Conservation (phyloP, 352 stramenopile species). For the Phytophthora agathidicida region DNA sequence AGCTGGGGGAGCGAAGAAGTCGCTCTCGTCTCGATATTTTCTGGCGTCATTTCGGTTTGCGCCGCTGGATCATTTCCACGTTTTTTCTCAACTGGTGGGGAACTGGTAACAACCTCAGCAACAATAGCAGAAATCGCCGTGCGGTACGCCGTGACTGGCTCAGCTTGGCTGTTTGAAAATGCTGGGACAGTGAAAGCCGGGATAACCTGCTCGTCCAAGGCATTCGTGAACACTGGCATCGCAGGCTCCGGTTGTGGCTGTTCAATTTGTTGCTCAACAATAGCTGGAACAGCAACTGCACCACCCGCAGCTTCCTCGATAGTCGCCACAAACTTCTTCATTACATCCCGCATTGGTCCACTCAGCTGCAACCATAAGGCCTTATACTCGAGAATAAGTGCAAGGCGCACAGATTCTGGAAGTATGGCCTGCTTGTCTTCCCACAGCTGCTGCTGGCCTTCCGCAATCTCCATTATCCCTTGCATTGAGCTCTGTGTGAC, state of each 20-base stretch:
- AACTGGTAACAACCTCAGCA: conserved; percentile 4
- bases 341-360: conserved; percentile 62
- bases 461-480: conserved; percentile 59
- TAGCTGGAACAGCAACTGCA: conserved; percentile 28
- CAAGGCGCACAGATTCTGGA: conserved; percentile 31
- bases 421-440: conserved; percentile 44
- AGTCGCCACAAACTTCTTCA: conserved; percentile 35
- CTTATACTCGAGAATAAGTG: conserved; percentile 52
- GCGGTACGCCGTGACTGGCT: conserved; percentile 29
- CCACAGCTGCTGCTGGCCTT: conserved; percentile 61
- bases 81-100: neutral
- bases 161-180: conserved; percentile 18
- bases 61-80: neutral
- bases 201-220: conserved; percentile 25
- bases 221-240: conserved; percentile 4
- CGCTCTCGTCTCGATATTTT: conserved; percentile 3
- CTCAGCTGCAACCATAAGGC: conserved; percentile 51
- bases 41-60: neutral
- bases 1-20: conserved; percentile 2
- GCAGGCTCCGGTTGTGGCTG: neutral
- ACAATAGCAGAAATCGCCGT: conserved; percentile 41
- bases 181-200: conserved; percentile 25
- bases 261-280: conserved; percentile 12
- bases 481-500: conserved; percentile 62
- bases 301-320: conserved; percentile 29